Base-by-base conservation (phyloP, 1,284 basidiomycete genomes). In the Lentinula novae-zelandiae region DNA sequence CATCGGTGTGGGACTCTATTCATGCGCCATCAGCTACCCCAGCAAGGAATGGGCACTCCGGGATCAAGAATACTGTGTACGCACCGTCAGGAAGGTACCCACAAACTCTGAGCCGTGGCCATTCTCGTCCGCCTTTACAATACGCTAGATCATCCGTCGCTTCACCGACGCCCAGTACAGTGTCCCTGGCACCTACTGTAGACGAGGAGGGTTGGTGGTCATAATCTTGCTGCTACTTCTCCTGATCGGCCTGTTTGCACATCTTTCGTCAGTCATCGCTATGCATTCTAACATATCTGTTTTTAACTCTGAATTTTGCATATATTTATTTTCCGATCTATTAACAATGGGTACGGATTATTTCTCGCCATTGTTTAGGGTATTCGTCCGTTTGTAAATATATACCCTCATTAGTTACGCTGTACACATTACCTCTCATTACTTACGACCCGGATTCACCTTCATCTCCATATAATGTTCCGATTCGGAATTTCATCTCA, bases 121-220 rank as follows among this genome's bases (percentile, higher is more conserved):
- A 75, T 20, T 48, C 65, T 68, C 60, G 53, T 65, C 10, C 39
- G 10, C 58, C 71, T 69, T 46, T 65, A 67, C 17, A 12, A 40
- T 60, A 60, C 22, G 17, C 58, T 33, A 51, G 39, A 40, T 48
- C 36, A 34, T 42, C 54, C 49, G 31, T 78, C 7, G 80, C 85
- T 33, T 92, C 90, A 0, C 90, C 90, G 15, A 85, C 89, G 34
- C 85, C 85, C 20, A 92, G 90, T 67, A 82, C 77, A 9, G 85
- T 87, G 15, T 90, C 89, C n/a, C 75, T 82, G 40, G 80, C 85
- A 15, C 87, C 86, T 7, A 91, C 88, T 0, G 76, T 84, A 59
- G 83, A 83, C 50, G 79, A 84, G 1, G 87, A 92, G 55, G 91
- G 90, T 38, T 93, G 90, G 91, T 93, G 82, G 79, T 75, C 75